A percentile compares a stretch with the other conserved stretches of the same genome.
Evolutionary conservation across 2,329 filamentous ascomycete species (phyloP).

Genomic region (Hymenoscyphus albidus): DNA sequence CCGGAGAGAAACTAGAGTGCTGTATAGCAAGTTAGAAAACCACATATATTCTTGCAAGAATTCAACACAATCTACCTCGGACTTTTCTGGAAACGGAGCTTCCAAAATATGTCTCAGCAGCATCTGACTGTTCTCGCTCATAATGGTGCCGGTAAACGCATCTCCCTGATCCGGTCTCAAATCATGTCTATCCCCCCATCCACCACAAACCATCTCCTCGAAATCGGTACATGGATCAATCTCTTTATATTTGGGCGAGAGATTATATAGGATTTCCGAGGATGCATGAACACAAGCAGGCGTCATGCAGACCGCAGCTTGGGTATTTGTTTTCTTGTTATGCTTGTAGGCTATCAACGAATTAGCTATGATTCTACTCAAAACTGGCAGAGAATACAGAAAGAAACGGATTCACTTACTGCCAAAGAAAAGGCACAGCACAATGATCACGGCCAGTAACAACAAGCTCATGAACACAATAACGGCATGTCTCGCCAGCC

Average conservation of each 20-base stretch:
- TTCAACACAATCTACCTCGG: conserved; percentile 32
- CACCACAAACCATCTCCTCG: conserved; percentile 63
- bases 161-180: conserved; percentile 60
- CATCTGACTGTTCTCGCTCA: conserved; percentile 57
- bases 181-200: conserved; percentile 61
- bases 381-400: background rate
- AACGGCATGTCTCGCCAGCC: conserved; percentile 26
- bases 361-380: conserved; percentile 10
- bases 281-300: conserved; percentile 61
- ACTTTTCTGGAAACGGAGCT: conserved; percentile 47
- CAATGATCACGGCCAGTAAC: conserved; percentile 27
- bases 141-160: conserved; percentile 56
- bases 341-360: conserved; percentile 15
- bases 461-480: conserved; percentile 26
- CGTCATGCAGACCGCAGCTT: conserved; percentile 46
- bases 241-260: conserved; percentile 57
- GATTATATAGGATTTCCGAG: conserved; percentile 57
- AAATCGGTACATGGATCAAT: conserved; percentile 69
- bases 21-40: conserved; percentile 23
- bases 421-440: conserved; percentile 27
- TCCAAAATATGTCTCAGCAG: conserved; percentile 61
- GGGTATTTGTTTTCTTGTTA: conserved; percentile 13
- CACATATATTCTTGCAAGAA: background rate
- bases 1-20: conserved; percentile 49
- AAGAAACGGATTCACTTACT: conserved; percentile 18